Conservation (phyloP, 805 yeast genomes). For the Nakazawaea ambrosiae region DNA sequence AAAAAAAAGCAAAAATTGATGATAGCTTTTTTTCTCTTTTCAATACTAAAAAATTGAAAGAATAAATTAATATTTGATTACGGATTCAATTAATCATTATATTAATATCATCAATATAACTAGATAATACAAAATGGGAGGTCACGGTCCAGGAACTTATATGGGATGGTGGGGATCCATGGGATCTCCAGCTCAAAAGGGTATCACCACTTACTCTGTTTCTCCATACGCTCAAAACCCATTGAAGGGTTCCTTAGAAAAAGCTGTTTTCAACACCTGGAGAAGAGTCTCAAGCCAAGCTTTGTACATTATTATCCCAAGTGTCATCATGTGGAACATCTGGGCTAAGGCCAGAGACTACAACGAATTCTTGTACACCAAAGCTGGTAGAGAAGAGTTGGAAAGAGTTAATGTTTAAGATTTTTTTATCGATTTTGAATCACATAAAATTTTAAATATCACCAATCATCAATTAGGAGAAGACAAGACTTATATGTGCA, state of each 20-base stretch:
- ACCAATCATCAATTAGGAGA: no score
- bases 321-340: slow-evolving; percentile 71
- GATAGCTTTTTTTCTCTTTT: no score
- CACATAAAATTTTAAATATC: no score
- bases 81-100: not conserved
- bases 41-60: no score
- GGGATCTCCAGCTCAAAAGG: slow-evolving; percentile 76
- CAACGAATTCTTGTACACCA: slow-evolving; percentile 91
- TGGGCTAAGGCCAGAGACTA: slow-evolving; percentile 86
- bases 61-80: no score
- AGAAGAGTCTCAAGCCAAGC: slow-evolving; percentile 90
- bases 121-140: slow-evolving; percentile 25
- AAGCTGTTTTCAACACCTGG: slow-evolving; percentile 84
- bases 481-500: no score
- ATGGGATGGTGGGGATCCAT: slow-evolving; percentile 98
- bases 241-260: slow-evolving; percentile 77
- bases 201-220: slow-evolving; percentile 80
- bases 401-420: slow-evolving; percentile 45
- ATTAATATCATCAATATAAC: not conserved
- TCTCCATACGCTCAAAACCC: slow-evolving; percentile 94
- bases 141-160: slow-evolving; percentile 58
- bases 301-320: slow-evolving; percentile 73
- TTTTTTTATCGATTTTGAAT: no score
- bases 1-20: no score
- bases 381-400: slow-evolving; percentile 95